Evolutionary conservation across 2,329 filamentous ascomycete genomes (phyloP), one percentile per base, ranked within the genome.

Genomic region (Thelonectria discophora): DNA sequence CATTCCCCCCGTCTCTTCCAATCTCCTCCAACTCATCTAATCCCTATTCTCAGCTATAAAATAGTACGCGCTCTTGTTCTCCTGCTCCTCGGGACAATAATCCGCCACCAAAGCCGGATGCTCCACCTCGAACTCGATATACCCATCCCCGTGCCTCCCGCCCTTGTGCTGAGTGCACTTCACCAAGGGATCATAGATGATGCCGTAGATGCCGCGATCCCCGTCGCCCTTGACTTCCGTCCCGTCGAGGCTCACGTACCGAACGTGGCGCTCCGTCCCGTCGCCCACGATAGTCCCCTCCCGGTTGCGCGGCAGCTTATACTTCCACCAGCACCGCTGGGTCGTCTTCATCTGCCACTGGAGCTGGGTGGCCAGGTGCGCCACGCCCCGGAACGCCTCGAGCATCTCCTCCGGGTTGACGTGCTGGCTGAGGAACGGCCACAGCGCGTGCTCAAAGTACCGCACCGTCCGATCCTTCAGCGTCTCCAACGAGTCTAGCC

Each of bases 221-320:
- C 10, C 37, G 13, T 51, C 18, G 5, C 34, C 15, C 12, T 37
- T 11, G 15, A 10, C 48, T 15, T 37, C 34, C 7, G 11, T 30
- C 5, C 46, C 55, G 17, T 57, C 46, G 9, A 57, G 18, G n/a
- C 39, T 45, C n/a, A 57, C 40, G 39, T 50, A 45, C 7, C 27
- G 34, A 12, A 30, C 27, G 11, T 57, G 55, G 17, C 27, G 18
- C n/a, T 17, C 12, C 11, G 47, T 34, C 15, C 37, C 47, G n/a
- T 57, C 20, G 20, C 46, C 55, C 6, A 57, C 15, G 18, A 46
- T 43, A 5, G 55, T 45, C 10, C 47, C 55, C 9, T 51, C 30
- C 17, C 15, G 2, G 39, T 57, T 57, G 8, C 47, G 46, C 10
- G 55, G 55, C 27, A 57, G 47, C 27, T 24, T 51, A 27, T 50